These are phyloP conservation scores for Monoraphidium neglectum DNA, from an alignment of 139 green algal genomes.

Conservation along the genomic window DNA sequence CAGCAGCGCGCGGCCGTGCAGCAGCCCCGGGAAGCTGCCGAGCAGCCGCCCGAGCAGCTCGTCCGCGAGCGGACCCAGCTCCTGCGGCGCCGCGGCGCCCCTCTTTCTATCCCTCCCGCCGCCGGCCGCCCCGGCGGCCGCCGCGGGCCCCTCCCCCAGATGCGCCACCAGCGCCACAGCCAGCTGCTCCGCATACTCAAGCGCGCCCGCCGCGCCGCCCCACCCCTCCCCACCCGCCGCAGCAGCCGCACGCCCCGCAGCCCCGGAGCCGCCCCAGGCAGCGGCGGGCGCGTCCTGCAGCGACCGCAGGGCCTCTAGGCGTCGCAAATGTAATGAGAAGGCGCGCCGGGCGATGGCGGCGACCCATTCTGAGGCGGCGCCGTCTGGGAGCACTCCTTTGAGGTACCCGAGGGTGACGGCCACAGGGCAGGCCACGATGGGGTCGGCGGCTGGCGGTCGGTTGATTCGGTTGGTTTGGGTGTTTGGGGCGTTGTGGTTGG, in stretches of 20 bases:
- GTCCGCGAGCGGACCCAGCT: conserved; percentile 6
- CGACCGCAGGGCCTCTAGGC: conserved; percentile 14
- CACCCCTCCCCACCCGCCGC: background rate
- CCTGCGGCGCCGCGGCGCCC: background rate
- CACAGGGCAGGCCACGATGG: conserved; percentile 12
- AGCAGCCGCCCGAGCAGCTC: conserved; percentile 24
- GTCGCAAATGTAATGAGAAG: conserved; percentile 33
- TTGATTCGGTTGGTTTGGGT: no score
- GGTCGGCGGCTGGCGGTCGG: conserved; percentile 18
- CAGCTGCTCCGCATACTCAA: conserved; percentile 27
- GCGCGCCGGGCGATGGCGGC: conserved; percentile 19
- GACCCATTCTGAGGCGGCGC: conserved; percentile 27
- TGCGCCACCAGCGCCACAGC: conserved; percentile 16
- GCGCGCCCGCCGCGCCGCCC: background rate
- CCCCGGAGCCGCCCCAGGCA: background rate
- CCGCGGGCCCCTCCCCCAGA: background rate
- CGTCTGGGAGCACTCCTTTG: conserved; percentile 28
- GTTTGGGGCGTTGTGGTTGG: no score
- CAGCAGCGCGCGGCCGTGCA: conserved; percentile 24
- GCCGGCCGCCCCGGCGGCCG: background rate
- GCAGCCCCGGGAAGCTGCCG: conserved; percentile 26
- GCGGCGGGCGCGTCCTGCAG: conserved; percentile 12
- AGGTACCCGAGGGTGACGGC: conserved; percentile 20
- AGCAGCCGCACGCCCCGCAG: background rate
- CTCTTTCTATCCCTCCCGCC: no score